Percentiles rank a stretch among this genome's conserved stretches.
Evolutionary conservation across 257 asterid species (phyloP).

Genomic region (Parsonsia alboflavescens): DNA sequence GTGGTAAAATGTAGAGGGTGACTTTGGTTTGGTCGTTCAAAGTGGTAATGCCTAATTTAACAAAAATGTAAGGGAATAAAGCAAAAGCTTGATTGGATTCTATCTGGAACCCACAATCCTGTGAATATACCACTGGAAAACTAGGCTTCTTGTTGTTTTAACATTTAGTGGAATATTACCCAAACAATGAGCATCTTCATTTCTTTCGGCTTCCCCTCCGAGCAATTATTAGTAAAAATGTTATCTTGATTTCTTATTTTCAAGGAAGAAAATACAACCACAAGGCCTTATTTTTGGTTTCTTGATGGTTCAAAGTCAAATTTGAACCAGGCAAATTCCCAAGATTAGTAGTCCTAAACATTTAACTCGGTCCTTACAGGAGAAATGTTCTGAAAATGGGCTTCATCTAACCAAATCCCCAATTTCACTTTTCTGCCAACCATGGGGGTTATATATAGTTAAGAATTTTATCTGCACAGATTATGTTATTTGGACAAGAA

Average conservation of each 20-base stretch:
- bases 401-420: neutral
- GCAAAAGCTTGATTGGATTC: slow-evolving; percentile 4
- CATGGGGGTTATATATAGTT: neutral
- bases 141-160: neutral
- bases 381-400: neutral
- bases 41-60: slow-evolving; percentile 15
- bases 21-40: slow-evolving; percentile 6
- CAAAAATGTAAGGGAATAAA: slow-evolving; percentile 9
- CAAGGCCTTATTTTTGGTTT: neutral
- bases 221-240: neutral
- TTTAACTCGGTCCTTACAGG: neutral
- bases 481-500: neutral
- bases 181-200: neutral
- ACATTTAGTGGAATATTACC: neutral
- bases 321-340: neutral
- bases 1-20: slow-evolving; percentile 18
- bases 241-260: neutral
- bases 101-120: slow-evolving; percentile 12
- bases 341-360: neutral
- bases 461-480: neutral
- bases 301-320: slow-evolving; percentile 2
- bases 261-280: neutral
- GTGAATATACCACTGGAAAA: neutral
- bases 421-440: neutral
- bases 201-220: neutral